phyloP scores from a whole-genome alignment of 352 stramenopile species.

The Aphanomyces stellatus region DNA sequence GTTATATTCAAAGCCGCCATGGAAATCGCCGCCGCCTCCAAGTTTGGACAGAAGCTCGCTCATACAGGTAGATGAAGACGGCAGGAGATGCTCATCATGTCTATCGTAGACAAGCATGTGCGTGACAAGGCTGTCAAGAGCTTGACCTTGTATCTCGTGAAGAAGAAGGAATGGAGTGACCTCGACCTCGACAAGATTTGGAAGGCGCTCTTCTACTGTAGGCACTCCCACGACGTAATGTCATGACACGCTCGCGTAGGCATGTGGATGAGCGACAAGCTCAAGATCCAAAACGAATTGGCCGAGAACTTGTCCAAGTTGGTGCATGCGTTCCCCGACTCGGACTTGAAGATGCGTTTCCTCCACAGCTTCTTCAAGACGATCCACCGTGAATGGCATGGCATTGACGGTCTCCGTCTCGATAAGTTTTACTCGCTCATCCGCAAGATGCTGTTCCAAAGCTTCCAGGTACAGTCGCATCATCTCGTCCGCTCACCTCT shows the following conservation, averaged over 20 bases:
- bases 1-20: not conserved
- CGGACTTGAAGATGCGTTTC: conserved; percentile 45
- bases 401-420: conserved; percentile 64
- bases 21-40: conserved; percentile 36
- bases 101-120: conserved; percentile 65
- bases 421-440: conserved; percentile 84
- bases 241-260: not conserved
- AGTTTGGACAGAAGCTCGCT: conserved; percentile 76
- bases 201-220: conserved; percentile 84
- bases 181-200: conserved; percentile 84
- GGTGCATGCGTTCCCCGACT: conserved; percentile 45
- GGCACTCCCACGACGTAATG: not conserved
- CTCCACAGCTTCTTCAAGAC: conserved; percentile 76
- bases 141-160: conserved; percentile 59
- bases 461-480: conserved; percentile 30
- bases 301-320: conserved; percentile 51
- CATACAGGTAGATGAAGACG: conserved; percentile 43
- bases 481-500: not conserved
- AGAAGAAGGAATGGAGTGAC: conserved; percentile 53
- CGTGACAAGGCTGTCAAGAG: conserved; percentile 77
- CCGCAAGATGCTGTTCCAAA: conserved; percentile 71
- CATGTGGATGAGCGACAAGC: conserved; percentile 88
- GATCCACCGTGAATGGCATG: conserved; percentile 82
- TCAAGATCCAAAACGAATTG: conserved; percentile 66
- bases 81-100: not conserved